phyloP scores from a whole-genome alignment of 2,329 filamentous ascomycete genomes.

The Verticillium nubilum region DNA sequence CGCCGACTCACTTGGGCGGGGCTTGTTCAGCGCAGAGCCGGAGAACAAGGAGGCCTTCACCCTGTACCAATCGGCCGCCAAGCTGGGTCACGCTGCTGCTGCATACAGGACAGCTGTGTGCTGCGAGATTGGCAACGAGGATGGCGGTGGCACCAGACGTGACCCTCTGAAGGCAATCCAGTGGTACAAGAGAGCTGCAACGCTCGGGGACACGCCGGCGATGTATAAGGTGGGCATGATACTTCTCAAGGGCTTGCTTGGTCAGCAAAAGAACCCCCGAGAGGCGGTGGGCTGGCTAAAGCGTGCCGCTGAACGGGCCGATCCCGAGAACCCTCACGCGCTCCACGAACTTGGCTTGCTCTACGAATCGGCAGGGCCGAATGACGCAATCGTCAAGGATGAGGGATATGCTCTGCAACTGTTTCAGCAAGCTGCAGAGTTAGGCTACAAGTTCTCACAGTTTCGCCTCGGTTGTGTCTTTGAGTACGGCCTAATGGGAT shows the following conservation, averaged over 20 bases:
- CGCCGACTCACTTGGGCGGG: constrained; percentile 83
- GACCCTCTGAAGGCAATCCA: constrained; percentile 93
- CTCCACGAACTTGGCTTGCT: constrained; percentile 78
- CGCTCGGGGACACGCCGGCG: constrained; percentile 82
- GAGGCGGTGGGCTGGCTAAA: constrained; percentile 93
- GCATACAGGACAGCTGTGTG: constrained; percentile 95
- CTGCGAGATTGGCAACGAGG: constrained; percentile 92
- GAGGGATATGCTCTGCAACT: constrained; percentile 75
- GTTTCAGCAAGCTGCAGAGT: constrained; percentile 77
- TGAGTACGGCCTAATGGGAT: constrained; percentile 83
- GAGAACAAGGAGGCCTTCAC: constrained; percentile 92
- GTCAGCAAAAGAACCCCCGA: constrained; percentile 72
- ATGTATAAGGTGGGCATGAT: constrained; percentile 99
- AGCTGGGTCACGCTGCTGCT: constrained; percentile 76
- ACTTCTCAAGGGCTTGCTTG: constrained; percentile 85
- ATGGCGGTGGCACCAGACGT: constrained; percentile 85
- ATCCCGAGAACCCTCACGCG: constrained; percentile 87
- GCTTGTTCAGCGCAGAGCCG: constrained; percentile 68
- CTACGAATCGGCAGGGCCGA: constrained; percentile 58
- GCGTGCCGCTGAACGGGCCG: constrained; percentile 81
- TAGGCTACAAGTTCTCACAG: constrained; percentile 94
- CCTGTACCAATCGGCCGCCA: constrained; percentile 90
- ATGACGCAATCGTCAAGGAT: constrained; percentile 73
- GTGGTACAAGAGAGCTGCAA: constrained; percentile 94
- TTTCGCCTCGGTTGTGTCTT: constrained; percentile 83